A percentile compares a stretch with the other conserved stretches of the same genome.
Conservation (phyloP, 805 yeast species). For the Monosporozyma yasuniensis region DNA sequence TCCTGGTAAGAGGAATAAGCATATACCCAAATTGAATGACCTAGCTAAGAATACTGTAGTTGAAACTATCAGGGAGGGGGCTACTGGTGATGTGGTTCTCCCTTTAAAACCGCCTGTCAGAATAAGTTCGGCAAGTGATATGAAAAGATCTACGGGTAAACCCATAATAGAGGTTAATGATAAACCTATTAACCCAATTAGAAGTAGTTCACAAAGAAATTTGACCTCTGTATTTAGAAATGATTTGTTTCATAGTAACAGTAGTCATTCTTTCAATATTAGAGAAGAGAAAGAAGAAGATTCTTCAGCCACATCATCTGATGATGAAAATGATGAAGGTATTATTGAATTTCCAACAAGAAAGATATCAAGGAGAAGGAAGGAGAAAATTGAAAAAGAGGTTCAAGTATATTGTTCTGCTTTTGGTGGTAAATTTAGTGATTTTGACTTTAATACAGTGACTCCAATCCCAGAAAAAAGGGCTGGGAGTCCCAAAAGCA, state of each 20-base stretch:
- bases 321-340: background rate
- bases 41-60: background rate
- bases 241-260: background rate
- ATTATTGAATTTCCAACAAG: constrained; percentile 1
- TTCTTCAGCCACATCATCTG: background rate
- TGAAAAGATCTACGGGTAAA: background rate
- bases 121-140: background rate
- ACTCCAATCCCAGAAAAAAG: background rate
- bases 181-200: background rate
- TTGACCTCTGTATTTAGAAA: background rate
- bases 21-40: background rate
- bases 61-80: background rate
- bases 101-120: background rate
- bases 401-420: constrained; percentile 5
- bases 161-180: background rate
- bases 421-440: constrained; percentile 10
- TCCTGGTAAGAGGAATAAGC: background rate
- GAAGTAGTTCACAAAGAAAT: background rate
- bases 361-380: background rate
- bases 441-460: constrained; percentile 4
- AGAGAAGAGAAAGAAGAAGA: background rate
- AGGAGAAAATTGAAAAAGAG: background rate
- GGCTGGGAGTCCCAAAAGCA: background rate
- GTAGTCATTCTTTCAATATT: background rate
- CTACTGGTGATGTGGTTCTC: background rate